A percentile compares a stretch with the other conserved stretches of the same genome.
phyloP scores from a whole-genome alignment of 345 rosid genomes.

The Aurinia saxatilis region DNA sequence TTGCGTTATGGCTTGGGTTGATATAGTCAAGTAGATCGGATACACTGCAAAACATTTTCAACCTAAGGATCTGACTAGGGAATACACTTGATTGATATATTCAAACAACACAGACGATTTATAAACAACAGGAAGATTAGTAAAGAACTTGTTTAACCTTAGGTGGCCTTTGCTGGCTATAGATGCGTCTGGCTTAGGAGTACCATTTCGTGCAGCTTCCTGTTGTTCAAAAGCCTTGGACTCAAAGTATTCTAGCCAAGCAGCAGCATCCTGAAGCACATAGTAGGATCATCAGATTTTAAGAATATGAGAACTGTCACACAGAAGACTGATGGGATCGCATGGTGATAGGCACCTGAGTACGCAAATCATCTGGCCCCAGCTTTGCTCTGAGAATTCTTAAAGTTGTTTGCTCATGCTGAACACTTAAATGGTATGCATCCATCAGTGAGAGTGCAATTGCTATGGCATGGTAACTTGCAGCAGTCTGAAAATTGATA shows the following conservation, averaged over 20 bases:
- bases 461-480: conserved; percentile 99
- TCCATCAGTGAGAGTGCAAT: conserved; percentile 99
- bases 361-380: conserved; percentile 96
- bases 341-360: conserved; percentile 56
- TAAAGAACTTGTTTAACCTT: conserved; percentile 44
- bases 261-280: conserved; percentile 91
- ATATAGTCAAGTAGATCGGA: conserved; percentile 96
- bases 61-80: conserved; percentile 19
- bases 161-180: conserved; percentile 99
- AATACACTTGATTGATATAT: neutral
- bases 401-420: conserved; percentile 96
- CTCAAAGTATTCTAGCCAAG: conserved; percentile 99
- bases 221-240: conserved; percentile 97
- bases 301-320: neutral
- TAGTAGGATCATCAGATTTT: conserved; percentile 1
- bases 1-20: conserved; percentile 72
- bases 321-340: neutral
- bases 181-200: conserved; percentile 95
- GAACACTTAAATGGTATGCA: conserved; percentile 95
- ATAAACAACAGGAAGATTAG: conserved; percentile 5
- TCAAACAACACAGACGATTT: conserved; percentile 6
- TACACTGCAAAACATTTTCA: conserved; percentile 52
- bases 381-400: conserved; percentile 90
- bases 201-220: conserved; percentile 97
- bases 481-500: conserved; percentile 70